Evolutionary conservation across 1,139 yeast species (phyloP).

Genomic region (Scheffersomyces titani): DNA sequence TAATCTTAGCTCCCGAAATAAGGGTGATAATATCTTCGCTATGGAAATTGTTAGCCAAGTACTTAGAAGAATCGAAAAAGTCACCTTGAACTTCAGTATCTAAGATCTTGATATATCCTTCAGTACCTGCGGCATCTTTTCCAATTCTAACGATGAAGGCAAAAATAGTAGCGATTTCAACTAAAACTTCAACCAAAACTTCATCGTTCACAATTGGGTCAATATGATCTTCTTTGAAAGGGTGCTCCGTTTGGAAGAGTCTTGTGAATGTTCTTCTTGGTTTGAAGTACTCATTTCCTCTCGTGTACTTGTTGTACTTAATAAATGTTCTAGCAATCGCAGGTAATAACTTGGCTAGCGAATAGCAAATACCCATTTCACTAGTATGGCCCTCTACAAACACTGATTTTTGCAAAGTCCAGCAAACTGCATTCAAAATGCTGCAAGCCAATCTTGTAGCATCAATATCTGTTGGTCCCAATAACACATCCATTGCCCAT

Average conservation of each 20-base stretch:
- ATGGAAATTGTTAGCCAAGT: constrained; percentile 35
- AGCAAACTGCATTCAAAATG: constrained; percentile 52
- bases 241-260: constrained; percentile 68
- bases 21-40: constrained; percentile 48
- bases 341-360: constrained; percentile 54
- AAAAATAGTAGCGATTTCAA: constrained; percentile 67
- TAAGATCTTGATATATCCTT: constrained; percentile 39
- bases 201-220: constrained; percentile 78
- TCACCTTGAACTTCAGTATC: constrained; percentile 27
- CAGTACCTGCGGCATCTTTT: constrained; percentile 45
- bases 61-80: constrained; percentile 33
- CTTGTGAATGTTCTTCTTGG: constrained; percentile 65
- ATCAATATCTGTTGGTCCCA: constrained; percentile 54
- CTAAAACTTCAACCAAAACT: constrained; percentile 67
- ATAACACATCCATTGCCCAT: constrained; percentile 65
- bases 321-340: constrained; percentile 52
- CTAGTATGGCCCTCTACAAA: constrained; percentile 23
- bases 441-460: constrained; percentile 66
- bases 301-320: constrained; percentile 54
- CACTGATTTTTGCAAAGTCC: constrained; percentile 34
- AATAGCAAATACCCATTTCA: constrained; percentile 40
- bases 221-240: constrained; percentile 64
- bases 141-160: constrained; percentile 58
- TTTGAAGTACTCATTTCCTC: constrained; percentile 52
- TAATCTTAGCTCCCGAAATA: constrained; percentile 56